These are phyloP conservation scores for Aureobasidium sp. DNA, from an alignment of 2,329 filamentous ascomycete genomes.

Conservation along the genomic window DNA sequence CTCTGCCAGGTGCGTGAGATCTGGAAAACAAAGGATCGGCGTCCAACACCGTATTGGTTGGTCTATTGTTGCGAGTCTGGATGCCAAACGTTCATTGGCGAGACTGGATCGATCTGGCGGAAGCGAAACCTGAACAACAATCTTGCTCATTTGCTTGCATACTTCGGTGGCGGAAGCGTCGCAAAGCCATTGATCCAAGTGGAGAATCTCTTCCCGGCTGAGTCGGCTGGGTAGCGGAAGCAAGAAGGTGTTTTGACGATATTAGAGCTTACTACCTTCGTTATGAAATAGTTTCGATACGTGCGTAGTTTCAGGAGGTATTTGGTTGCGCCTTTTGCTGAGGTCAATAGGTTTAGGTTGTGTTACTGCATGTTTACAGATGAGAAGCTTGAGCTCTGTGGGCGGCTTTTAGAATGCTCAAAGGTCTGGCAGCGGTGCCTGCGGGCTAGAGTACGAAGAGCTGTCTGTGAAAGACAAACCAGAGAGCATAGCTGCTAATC, in stretches of 20 bases:
- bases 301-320: not conserved
- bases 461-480: no score
- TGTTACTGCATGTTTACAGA: not conserved
- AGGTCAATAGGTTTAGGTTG: not conserved
- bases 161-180: not conserved
- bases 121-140: not conserved
- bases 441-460: no score
- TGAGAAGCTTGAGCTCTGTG: not conserved
- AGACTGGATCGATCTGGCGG: not conserved
- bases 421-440: no score
- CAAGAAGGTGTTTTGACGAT: not conserved
- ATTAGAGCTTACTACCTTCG: not conserved
- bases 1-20: no score
- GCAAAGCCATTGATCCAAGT: conserved; percentile 3
- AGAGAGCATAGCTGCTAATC: no score
- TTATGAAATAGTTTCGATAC: not conserved
- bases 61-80: not conserved
- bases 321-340: not conserved
- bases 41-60: no score
- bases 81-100: not conserved
- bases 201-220: not conserved
- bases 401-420: not conserved
- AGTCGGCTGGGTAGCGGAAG: not conserved
- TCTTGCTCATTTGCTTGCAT: not conserved
- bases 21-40: no score